Evolutionary conservation across 352 stramenopile genomes (phyloP), one percentile per base, ranked within the genome.

Genomic region (Phytophthora podocarpi): DNA sequence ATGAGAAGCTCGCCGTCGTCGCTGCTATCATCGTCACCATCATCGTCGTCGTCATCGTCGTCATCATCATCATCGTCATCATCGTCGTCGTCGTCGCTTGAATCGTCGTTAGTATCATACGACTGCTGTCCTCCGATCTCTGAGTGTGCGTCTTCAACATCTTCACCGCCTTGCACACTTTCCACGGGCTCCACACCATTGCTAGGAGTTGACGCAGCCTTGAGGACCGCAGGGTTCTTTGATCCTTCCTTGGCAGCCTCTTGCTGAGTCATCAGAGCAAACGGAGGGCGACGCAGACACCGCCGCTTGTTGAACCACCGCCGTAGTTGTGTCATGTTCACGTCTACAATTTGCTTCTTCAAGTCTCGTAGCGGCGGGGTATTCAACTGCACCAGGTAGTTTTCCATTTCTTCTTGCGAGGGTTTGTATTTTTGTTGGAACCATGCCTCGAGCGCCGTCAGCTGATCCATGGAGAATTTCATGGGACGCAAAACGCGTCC

Each of bases 391-490:
- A 68, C 60, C 37, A 95, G 45, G 39, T 92, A 95, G 8, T 63
- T 72, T 58, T 95, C 85, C 85, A 95, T 91, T 47, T 95, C 85
- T 24, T 70, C 65, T 59, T 91, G 80, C 8, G 74, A 87, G 8
- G 85, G 85, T 48, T 95, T 95, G 76, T 93, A 95, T 49, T 90
- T 95, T 50, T 91, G 80, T 59, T 95, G 85, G 59, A 95, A 95
- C 85, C 85, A 95, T 16, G 60, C 72, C 52, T 95, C 85, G 7
- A 95, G 68, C 4, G 85, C 83, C 57, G 76, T 88, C 37, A 95
- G 65, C 53, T 95, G 85, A 23, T 87, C 71, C 81, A 95, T 92
- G 0, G 81, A 90, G 36, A 95, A 95, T 49, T 95, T 95, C 85
- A 95, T 95, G 4, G 83, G 85, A 1, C 85, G 83, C 24, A 80